These are phyloP conservation scores for Pseudodiploospora longispora DNA, from an alignment of 2,329 filamentous ascomycete genomes.

Conservation along the genomic window DNA sequence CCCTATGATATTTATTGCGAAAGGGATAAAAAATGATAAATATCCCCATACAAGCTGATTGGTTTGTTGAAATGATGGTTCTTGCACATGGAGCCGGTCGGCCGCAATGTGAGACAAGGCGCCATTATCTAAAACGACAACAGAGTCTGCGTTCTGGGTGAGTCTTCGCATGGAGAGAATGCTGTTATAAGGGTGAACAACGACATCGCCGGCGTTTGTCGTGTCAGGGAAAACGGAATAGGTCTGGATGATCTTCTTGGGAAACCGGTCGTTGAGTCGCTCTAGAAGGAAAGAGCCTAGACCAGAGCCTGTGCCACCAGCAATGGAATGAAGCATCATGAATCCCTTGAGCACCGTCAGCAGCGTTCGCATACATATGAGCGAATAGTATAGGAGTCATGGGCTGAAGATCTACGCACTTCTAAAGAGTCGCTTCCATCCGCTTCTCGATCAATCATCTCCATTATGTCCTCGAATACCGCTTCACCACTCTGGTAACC, in stretches of 20 bases:
- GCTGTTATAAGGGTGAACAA: conserved; percentile 98
- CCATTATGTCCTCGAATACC: conserved; percentile 94
- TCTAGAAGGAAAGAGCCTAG: conserved; percentile 91
- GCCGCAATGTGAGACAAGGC: conserved; percentile 89
- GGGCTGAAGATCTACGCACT: conserved; percentile 33
- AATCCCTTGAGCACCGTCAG: conserved; percentile 55
- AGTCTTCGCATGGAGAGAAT: conserved; percentile 82
- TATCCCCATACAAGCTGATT: conserved; percentile 68
- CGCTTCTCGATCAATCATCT: conserved; percentile 98
- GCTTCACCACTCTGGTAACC: conserved; percentile 88
- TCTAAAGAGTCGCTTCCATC: conserved; percentile 97
- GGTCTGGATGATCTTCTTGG: conserved; percentile 98
- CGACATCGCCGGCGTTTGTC: conserved; percentile 77
- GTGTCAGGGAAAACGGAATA: conserved; percentile 98
- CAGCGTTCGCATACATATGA: background rate
- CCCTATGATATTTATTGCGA: background rate
- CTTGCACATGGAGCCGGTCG: conserved; percentile 87
- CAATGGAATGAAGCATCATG: conserved; percentile 98
- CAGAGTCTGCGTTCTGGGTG: conserved; percentile 93
- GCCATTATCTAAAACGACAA: conserved; percentile 94
- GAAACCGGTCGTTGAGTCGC: conserved; percentile 91
- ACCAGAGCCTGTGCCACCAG: conserved; percentile 93
- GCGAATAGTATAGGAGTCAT: background rate
- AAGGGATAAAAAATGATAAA: background rate
- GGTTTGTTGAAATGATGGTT: conserved; percentile 93